Base-by-base conservation (phyloP, 768 basidiomycete species). In the Macrolepiota fuliginosa region DNA sequence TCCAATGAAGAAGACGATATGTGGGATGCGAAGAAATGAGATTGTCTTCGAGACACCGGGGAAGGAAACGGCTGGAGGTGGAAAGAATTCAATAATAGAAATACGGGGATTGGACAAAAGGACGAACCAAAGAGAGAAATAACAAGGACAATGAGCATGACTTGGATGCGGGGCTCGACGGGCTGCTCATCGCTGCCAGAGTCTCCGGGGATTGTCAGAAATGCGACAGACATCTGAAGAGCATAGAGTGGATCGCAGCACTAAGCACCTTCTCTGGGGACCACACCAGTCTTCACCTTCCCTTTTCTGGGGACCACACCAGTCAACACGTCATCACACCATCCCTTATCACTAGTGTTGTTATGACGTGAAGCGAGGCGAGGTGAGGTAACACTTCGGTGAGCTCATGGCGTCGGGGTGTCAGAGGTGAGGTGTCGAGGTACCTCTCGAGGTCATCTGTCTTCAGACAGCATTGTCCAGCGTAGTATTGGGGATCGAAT, bases 1-100 rank as follows among this genome's bases (percentile, higher is more conserved):
- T 40, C 89, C 91, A n/a, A 91, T 77, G 72, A 94, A 93, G 70
- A 94, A 93, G 17, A 88, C 67, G 15, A 90, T 75, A 24, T 80
- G 80, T 1, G 90, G 90, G 65, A 91, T 86, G 56, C 80, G 80
- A 22, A 92, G 66, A 60, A 77, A 78, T 5, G 78, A 76, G 13
- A 80, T 67, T 1, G 78, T 78, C 61, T 81, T 83, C 0, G 90
- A 89, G 25, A 91, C 60, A 0, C 83, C 75, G 0, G 92, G 91
- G 63, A 93, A 89, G 0, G 88, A 88, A 1, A 85, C 87, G n/a
- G 91, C 91, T 82, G 39, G 17, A 36, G 10, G 47, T 22, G 49
- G 53, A 29, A 49, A 13, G 19, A 27, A 64, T 62, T 58, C 36
- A 58, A 54, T 42, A 11, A 54, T 42, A 11, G 45, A 47, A 25